phyloP scores from a whole-genome alignment of 495 filamentous ascomycete genomes.

The Aspergillus bridgeri region DNA sequence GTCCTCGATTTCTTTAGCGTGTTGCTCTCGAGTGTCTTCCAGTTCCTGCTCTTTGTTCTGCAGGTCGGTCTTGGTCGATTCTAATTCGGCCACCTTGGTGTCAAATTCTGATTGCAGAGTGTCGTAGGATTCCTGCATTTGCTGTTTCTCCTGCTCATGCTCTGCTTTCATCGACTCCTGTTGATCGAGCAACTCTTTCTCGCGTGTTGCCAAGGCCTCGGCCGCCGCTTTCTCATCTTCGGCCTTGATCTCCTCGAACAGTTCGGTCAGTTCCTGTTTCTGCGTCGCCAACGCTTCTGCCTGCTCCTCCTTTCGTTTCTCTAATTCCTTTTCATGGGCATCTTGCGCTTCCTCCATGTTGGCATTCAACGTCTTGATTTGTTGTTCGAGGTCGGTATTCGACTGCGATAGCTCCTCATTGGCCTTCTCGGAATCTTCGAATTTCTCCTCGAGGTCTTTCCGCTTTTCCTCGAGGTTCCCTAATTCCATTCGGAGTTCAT shows the following conservation, averaged over 20 bases:
- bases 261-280: slow-evolving; percentile 43
- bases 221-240: slow-evolving; percentile 45
- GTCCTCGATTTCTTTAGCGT: slow-evolving; percentile 32
- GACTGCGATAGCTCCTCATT: slow-evolving; percentile 38
- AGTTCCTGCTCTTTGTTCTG: slow-evolving; percentile 29
- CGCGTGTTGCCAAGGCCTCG: slow-evolving; percentile 37
- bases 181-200: slow-evolving; percentile 35
- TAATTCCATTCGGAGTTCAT: slow-evolving; percentile 53
- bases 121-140: slow-evolving; percentile 41
- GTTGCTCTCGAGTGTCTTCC: slow-evolving; percentile 26
- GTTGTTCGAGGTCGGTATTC: slow-evolving; percentile 44
- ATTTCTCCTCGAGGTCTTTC: slow-evolving; percentile 45
- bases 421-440: slow-evolving; percentile 37
- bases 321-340: slow-evolving; percentile 33
- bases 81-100: slow-evolving; percentile 30
- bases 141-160: slow-evolving; percentile 43
- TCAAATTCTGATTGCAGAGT: slow-evolving; percentile 36
- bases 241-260: slow-evolving; percentile 47
- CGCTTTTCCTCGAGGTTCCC: slow-evolving; percentile 54
- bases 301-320: slow-evolving; percentile 41
- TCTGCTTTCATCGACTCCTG: slow-evolving; percentile 37
- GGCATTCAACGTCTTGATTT: slow-evolving; percentile 50
- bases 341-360: slow-evolving; percentile 41
- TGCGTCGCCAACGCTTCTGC: slow-evolving; percentile 35
- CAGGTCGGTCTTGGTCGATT: slow-evolving; percentile 32